Evolutionary conservation across 2,329 filamentous ascomycete species (phyloP), one percentile per base, ranked within the genome.

Genomic region (Epichloe uncinata): DNA sequence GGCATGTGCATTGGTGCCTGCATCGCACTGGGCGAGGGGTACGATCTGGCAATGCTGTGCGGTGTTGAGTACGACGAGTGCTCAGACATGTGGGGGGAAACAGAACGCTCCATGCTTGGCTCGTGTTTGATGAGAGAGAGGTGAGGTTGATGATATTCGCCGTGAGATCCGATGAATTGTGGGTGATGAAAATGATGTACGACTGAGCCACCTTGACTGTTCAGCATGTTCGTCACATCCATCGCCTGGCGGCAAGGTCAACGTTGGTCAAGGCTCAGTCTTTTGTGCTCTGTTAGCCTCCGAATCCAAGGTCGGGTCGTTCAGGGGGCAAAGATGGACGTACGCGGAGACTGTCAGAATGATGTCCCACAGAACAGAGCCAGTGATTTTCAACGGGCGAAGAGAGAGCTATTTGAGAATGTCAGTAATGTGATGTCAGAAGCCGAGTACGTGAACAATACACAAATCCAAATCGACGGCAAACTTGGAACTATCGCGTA

Each of bases 71-170:
- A 78, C 52, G 75, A 71, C 5, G 76, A 79, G 61, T 76, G 73
- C 56, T 80, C 77, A 13, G 77, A 80, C 50, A 75, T 75, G 63
- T 81, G 77, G 9, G 77, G 76, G 6, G 77, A 80, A 56, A 70
- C 73, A 45, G 75, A 72, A 51, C 76, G 73, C 50, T 80, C 77
- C 59, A 79, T 71, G 15, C 57, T 61, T 45, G 65, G 58, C 47
- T 69, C 66, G 44, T 59, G 56, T 53, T 68, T 69, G 52, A 66
- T 57, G 54, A 65, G 58, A 50, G 60, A 55, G 47, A 61, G 59
- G 50, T 63, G 63, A 50, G 60, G 58, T 34, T 54, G 58, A 46
- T 59, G 56, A 37, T 63, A 64, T 50, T 67, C 62, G 51, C 61
- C 52, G 44, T 63, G 59, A 54, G 56, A 56, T 50, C 58, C 62